These are phyloP conservation scores for Capronia americana DNA, from an alignment of 2,329 filamentous ascomycete genomes.

Conservation along the genomic window DNA sequence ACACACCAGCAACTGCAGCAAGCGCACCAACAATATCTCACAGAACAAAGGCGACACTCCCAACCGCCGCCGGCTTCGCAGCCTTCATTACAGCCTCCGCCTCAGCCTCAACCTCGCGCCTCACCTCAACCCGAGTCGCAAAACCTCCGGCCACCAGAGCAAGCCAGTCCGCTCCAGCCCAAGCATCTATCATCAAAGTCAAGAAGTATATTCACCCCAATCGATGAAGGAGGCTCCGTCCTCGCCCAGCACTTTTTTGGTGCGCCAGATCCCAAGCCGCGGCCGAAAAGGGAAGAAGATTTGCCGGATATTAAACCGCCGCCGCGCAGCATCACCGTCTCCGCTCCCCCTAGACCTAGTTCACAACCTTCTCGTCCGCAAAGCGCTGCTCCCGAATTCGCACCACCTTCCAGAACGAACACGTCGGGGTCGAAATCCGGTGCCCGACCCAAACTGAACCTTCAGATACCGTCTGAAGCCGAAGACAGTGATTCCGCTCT, in stretches of 20 bases:
- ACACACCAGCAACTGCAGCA: constrained; percentile 55
- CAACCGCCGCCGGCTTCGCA: constrained; percentile 66
- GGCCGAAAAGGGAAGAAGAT: constrained; percentile 56
- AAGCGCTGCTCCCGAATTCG: constrained; percentile 69
- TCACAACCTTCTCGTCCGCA: constrained; percentile 57
- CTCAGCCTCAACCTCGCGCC: constrained; percentile 56
- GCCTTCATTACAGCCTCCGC: constrained; percentile 62
- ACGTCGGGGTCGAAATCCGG: constrained; percentile 66
- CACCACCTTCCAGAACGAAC: constrained; percentile 78
- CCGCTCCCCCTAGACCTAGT: constrained; percentile 47
- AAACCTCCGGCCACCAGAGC: constrained; percentile 41
- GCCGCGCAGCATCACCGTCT: constrained; percentile 51
- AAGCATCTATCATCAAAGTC: constrained; percentile 72
- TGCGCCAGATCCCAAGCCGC: constrained; percentile 59
- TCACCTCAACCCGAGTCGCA: constrained; percentile 50
- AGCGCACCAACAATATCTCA: constrained; percentile 72
- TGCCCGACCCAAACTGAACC: constrained; percentile 80
- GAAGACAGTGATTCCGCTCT: constrained; percentile 77
- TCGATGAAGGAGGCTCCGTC: constrained; percentile 89
- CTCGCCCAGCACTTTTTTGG: constrained; percentile 80
- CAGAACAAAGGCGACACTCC: constrained; percentile 76
- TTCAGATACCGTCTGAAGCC: constrained; percentile 92
- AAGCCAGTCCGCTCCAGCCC: constrained; percentile 59
- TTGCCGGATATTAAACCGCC: constrained; percentile 63
- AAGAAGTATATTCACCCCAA: constrained; percentile 95